Conservation (phyloP, 306 rosid genomes). For the Prunus mongolica region DNA sequence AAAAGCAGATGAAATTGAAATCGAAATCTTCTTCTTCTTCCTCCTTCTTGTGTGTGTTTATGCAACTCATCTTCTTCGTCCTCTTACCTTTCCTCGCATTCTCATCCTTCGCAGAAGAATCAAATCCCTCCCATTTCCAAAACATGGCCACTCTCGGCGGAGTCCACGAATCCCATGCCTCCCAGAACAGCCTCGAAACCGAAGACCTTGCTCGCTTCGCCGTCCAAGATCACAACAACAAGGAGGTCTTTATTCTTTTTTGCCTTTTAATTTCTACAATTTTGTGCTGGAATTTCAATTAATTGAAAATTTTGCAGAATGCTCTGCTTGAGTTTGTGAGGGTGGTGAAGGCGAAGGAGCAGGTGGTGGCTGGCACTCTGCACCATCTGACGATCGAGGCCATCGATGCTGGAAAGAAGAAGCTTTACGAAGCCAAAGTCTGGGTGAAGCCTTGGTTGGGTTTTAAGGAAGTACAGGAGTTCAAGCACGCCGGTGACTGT, state of each 20-base stretch:
- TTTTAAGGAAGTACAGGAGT: conserved; percentile 73
- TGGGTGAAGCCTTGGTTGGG: conserved; percentile 93
- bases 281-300: background rate
- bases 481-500: conserved; percentile 55
- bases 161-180: conserved; percentile 29
- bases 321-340: conserved; percentile 62
- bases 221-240: conserved; percentile 46
- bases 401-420: conserved; percentile 63
- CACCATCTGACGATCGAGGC: conserved; percentile 74
- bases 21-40: background rate
- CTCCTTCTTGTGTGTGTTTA: background rate
- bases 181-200: conserved; percentile 50
- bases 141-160: conserved; percentile 59
- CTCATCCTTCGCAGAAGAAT: background rate
- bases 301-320: conserved; percentile 16
- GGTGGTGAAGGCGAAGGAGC: conserved; percentile 82
- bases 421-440: conserved; percentile 74
- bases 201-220: conserved; percentile 49
- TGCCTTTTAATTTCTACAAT: background rate
- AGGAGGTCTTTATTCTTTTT: conserved; percentile 17
- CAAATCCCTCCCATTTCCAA: background rate
- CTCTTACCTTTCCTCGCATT: background rate
- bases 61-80: background rate
- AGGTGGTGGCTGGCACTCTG: conserved; percentile 73
- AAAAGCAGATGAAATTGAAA: background rate